Evolutionary conservation across 805 yeast species (phyloP), one percentile per base, ranked within the genome.

Genomic region (Saccharomycodes ludwigii): DNA sequence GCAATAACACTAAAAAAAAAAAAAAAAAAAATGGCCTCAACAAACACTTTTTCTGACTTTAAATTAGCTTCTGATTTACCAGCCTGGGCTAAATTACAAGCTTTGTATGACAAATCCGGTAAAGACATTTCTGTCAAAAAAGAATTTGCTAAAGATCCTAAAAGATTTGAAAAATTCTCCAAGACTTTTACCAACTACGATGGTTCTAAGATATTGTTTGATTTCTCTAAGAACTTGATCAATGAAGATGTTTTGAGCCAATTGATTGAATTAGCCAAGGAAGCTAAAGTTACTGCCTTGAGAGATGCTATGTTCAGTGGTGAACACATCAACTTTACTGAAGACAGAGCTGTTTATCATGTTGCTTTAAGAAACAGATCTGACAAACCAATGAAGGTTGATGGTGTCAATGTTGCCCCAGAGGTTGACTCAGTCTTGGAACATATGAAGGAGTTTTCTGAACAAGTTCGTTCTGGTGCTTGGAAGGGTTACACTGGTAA

Each of bases 401-500:
- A 91, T 54, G 95, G 94, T 46, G 61, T 61, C 44, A 77, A 88
- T 53, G 95, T 91, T 39, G 76, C 93, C 21, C 82, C 85, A 31
- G 95, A 84, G 60, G 97, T 91, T 40, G 83, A 85, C 54, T 65
- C 73, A 21, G 98, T 91, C 27, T 73, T 93, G 56, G 73, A 76
- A 50, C 99, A 91, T 71, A 86, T 91, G 93, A 82, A 83, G 66
- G 94, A 86, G 59, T 91, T 91, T 68, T 76, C 94, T 36, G 82
- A 83, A 41, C 65, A 69, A 41, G 81, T 91, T 40, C 77, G 98
- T 62, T 76, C 91, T 29, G 98, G 98, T 50, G 70, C 65, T 43
- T 88, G 97, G 96, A 85, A 73, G 50, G 98, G 98, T 57, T 88
- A 81, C 72, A 77, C 96, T 46, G 97, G 97, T 47, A 84, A 85